A percentile compares a stretch with the other conserved stretches of the same genome.
phyloP scores from a whole-genome alignment of 2,329 filamentous ascomycete genomes.

The Ophiostoma sp. region DNA sequence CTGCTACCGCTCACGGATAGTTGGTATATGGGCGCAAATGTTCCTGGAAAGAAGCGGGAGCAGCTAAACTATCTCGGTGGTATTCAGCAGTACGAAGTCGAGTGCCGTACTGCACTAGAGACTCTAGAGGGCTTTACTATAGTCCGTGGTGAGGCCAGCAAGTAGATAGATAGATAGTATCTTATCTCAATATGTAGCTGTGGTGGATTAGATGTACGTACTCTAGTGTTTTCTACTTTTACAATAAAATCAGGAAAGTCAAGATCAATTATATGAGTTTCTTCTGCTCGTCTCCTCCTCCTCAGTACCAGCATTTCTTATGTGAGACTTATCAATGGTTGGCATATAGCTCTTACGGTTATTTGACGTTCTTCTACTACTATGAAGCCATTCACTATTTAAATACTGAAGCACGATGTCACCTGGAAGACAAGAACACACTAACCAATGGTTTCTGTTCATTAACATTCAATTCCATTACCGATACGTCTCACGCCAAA shows the following conservation, averaged over 20 bases:
- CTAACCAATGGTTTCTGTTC: too few species aligned
- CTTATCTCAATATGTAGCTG: not conserved
- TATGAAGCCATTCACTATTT: too few species aligned
- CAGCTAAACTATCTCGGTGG: conserved; percentile 29
- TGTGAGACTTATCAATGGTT: too few species aligned
- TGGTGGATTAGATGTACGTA: not conserved
- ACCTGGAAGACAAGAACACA: too few species aligned
- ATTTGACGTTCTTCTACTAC: too few species aligned
- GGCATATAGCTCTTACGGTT: too few species aligned
- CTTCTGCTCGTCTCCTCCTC: too few species aligned
- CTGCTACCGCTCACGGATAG: conserved; percentile 30
- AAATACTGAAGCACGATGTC: too few species aligned
- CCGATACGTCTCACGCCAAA: not conserved
- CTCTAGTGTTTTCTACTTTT: not conserved
- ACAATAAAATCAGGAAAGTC: too few species aligned
- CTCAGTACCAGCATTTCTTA: too few species aligned
- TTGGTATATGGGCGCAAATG: conserved; percentile 34
- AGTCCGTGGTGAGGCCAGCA: conserved; percentile 10
- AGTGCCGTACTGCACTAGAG: conserved; percentile 24
- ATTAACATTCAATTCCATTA: not conserved
- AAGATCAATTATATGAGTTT: too few species aligned
- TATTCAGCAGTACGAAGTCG: conserved; percentile 25
- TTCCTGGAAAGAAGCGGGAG: conserved; percentile 32
- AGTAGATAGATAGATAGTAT: not conserved
- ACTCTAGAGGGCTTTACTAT: conserved; percentile 19